These are phyloP conservation scores for Cucumis cinereus DNA, from an alignment of 306 rosid species.

Conservation along the genomic window DNA sequence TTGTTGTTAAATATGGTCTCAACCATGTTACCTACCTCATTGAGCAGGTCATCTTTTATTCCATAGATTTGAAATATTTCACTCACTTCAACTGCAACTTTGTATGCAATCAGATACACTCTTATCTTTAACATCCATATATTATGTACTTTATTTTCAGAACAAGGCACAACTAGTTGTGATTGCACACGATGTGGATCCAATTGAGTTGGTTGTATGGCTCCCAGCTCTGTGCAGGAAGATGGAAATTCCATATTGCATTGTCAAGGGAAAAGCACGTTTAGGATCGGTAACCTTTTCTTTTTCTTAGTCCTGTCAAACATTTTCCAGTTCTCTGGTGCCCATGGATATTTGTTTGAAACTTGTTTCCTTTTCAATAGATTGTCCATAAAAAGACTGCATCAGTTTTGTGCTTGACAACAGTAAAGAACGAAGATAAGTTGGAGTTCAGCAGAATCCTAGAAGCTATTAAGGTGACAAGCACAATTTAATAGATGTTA, in stretches of 20 bases:
- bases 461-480: constrained; percentile 61
- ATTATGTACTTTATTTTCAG: constrained; percentile 14
- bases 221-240: constrained; percentile 70
- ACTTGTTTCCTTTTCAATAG: constrained; percentile 14
- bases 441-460: constrained; percentile 56
- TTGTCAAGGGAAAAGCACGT: constrained; percentile 75
- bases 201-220: constrained; percentile 74
- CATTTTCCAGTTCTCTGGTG: not conserved
- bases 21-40: constrained; percentile 74
- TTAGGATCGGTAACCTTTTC: constrained; percentile 40
- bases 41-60: constrained; percentile 34
- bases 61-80: not conserved
- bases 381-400: constrained; percentile 71
- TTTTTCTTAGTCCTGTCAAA: not conserved
- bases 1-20: constrained; percentile 65
- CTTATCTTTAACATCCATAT: not conserved
- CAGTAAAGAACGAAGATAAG: constrained; percentile 78
- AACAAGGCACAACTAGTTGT: constrained; percentile 69
- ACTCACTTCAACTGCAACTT: not conserved
- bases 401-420: constrained; percentile 57
- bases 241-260: constrained; percentile 80
- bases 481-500: not conserved
- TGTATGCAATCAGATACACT: not conserved
- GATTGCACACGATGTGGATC: constrained; percentile 80
- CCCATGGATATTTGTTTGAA: not conserved